Evolutionary conservation across 148 eudicot genomes (phyloP).

Genomic region (Rhododendron ferrugineum): DNA sequence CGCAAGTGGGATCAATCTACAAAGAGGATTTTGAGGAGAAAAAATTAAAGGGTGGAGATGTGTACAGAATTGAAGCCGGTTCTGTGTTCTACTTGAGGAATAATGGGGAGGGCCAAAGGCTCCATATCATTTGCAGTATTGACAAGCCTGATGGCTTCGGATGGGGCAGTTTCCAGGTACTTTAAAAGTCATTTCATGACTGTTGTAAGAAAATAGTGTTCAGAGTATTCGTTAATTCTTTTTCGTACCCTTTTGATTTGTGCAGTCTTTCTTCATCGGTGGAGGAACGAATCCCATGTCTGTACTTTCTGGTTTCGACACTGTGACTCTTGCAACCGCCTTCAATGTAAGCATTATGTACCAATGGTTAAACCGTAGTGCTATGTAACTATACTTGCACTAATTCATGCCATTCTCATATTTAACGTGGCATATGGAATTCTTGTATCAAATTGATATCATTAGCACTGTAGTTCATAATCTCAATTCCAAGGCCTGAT

Average conservation of each 20-base stretch:
- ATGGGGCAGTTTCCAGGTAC: slow-evolving; percentile 39
- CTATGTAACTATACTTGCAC: background rate
- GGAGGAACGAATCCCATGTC: slow-evolving; percentile 74
- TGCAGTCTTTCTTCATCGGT: slow-evolving; percentile 82
- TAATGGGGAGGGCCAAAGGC: slow-evolving; percentile 55
- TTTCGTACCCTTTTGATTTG: background rate
- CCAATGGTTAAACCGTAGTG: background rate
- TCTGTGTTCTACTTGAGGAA: slow-evolving; percentile 71
- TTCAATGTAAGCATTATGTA: slow-evolving; percentile 49
- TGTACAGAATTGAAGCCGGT: slow-evolving; percentile 70
- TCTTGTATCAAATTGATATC: background rate
- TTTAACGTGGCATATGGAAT: background rate
- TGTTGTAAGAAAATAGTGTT: background rate
- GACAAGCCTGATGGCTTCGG: slow-evolving; percentile 50
- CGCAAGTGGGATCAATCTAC: slow-evolving; percentile 66
- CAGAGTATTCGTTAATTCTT: background rate
- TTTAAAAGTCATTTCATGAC: background rate
- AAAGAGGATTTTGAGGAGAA: slow-evolving; percentile 54
- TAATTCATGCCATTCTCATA: background rate
- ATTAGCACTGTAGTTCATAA: too few relatives aligned
- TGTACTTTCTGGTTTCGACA: slow-evolving; percentile 73
- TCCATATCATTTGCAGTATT: slow-evolving; percentile 65
- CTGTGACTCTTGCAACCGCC: slow-evolving; percentile 54
- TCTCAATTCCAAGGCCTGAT: background rate
- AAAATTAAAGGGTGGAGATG: slow-evolving; percentile 58